Conservation (phyloP, 108 stramenopile species). For the Cyclotella sp. region DNA sequence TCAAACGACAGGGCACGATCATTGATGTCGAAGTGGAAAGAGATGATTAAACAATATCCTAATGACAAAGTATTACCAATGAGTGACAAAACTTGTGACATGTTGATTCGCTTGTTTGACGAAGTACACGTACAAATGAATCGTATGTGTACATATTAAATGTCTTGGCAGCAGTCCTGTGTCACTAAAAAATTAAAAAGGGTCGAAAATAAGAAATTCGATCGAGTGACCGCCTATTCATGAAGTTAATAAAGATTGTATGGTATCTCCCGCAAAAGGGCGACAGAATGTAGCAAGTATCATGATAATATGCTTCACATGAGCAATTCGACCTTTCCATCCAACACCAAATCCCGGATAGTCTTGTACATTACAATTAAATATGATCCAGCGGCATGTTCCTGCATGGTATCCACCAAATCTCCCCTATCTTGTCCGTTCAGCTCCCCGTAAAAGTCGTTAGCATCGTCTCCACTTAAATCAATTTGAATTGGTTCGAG, state of each 20-base stretch:
- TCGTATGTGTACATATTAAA: no score
- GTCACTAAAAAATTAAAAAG: no score
- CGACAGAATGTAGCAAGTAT: not conserved
- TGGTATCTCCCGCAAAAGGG: not conserved
- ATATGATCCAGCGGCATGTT: conserved; percentile 55
- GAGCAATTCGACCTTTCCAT: conserved; percentile 63
- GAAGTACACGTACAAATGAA: no score
- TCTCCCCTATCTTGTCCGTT: conserved; percentile 53
- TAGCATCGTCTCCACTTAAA: conserved; percentile 26
- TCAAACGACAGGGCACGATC: conserved; percentile 61
- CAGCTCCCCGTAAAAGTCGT: conserved; percentile 28
- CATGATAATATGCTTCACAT: conserved; percentile 20
- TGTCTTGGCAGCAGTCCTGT: no score
- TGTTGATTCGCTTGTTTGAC: no score
- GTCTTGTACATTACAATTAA: conserved; percentile 67
- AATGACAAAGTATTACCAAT: no score
- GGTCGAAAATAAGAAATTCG: no score
- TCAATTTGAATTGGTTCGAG: conserved; percentile 59
- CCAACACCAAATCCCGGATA: conserved; percentile 59
- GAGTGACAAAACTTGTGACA: no score
- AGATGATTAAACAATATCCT: conserved; percentile 21
- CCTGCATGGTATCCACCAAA: conserved; percentile 54
- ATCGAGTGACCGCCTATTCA: no score
- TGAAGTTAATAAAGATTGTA: no score
- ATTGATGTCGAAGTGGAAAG: conserved; percentile 82